Percentiles rank a stretch among this genome's conserved stretches.
Evolutionary conservation across 805 yeast genomes (phyloP).

Genomic region (Cyberlindnera saturnus): DNA sequence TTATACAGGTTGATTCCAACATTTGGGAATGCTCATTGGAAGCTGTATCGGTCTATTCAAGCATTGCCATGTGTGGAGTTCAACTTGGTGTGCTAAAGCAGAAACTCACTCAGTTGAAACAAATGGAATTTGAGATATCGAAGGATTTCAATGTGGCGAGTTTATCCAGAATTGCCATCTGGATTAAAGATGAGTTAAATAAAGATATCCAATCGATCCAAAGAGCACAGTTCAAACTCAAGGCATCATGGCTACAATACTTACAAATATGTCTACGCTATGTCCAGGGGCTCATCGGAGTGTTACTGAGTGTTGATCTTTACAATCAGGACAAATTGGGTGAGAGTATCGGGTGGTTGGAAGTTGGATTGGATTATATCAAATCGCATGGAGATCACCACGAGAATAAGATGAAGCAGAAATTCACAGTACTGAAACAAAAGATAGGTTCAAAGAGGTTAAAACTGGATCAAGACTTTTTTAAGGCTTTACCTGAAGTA

Average conservation of each 20-base stretch:
- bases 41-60: not conserved
- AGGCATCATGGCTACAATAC: slow-evolving; percentile 5
- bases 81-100: not conserved
- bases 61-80: not conserved
- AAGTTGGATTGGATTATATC: not conserved
- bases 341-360: slow-evolving; percentile 34
- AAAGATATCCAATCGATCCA: slow-evolving; percentile 14
- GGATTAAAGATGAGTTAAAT: slow-evolving; percentile 29
- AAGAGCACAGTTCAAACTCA: not conserved
- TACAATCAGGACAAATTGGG: slow-evolving; percentile 41
- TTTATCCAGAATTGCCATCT: slow-evolving; percentile 40
- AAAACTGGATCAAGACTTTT: slow-evolving; percentile 5
- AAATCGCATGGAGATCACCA: slow-evolving; percentile 1
- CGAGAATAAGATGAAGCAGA: slow-evolving; percentile 12
- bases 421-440: slow-evolving; percentile 5
- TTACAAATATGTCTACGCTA: slow-evolving; percentile 27
- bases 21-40: too few species aligned
- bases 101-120: not conserved
- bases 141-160: slow-evolving; percentile 28
- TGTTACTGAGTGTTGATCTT: slow-evolving; percentile 38
- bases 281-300: slow-evolving; percentile 37
- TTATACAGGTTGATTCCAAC: too few species aligned
- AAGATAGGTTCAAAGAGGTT: slow-evolving; percentile 5
- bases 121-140: not conserved
- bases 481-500: slow-evolving; percentile 3